Conservation (phyloP, 257 asterid species). For the Avicennia marina region DNA sequence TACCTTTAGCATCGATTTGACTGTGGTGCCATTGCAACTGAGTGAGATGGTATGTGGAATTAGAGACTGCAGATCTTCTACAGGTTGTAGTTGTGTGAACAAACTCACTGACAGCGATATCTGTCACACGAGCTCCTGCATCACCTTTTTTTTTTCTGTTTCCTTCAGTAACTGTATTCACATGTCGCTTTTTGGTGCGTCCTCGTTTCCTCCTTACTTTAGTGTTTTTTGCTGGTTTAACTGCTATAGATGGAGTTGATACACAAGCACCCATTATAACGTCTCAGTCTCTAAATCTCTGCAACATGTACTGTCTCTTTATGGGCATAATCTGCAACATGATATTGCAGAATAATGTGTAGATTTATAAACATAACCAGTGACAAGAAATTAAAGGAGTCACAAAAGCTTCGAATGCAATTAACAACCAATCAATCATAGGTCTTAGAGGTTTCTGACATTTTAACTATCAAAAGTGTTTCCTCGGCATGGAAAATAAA, state of each 20-base stretch:
- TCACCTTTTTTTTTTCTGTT: conserved; percentile 46
- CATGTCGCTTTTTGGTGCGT: conserved; percentile 40
- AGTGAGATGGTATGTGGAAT: conserved; percentile 64
- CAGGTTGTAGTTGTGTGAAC: conserved; percentile 64
- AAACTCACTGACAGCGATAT: conserved; percentile 61
- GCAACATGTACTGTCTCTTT: conserved; percentile 30
- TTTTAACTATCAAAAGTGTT: too few species aligned
- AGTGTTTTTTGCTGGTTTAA: conserved; percentile 24
- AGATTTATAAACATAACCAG: not conserved
- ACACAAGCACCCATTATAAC: conserved; percentile 78
- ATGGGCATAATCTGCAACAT: not conserved
- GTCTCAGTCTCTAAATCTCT: conserved; percentile 28
- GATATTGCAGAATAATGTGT: not conserved
- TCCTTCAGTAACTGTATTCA: conserved; percentile 35
- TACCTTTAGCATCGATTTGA: conserved; percentile 72
- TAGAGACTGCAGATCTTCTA: conserved; percentile 65
- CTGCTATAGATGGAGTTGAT: conserved; percentile 41
- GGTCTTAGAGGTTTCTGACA: too few species aligned
- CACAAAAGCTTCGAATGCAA: not conserved
- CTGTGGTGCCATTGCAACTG: conserved; percentile 90
- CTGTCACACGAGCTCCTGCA: conserved; percentile 52
- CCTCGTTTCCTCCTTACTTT: conserved; percentile 38
- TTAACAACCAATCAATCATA: too few species aligned
- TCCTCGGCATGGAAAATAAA: too few species aligned
- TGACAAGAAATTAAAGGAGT: not conserved